Evolutionary conservation across 2,329 filamentous ascomycete species (phyloP).

Genomic region (Fusarium hainanense): DNA sequence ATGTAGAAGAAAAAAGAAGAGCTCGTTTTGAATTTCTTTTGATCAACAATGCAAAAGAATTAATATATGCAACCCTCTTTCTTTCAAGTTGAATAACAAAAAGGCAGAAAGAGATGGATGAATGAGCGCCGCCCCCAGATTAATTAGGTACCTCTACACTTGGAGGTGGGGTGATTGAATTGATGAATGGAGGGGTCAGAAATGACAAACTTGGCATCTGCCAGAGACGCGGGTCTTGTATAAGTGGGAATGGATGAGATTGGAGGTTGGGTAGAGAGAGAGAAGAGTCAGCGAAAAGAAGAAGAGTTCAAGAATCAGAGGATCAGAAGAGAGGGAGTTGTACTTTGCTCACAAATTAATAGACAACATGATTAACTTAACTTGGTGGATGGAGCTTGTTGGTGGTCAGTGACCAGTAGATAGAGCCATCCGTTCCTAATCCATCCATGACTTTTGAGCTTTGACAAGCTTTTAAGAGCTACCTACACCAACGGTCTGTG

Average conservation of each 20-base stretch:
- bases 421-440: conserved; percentile 16
- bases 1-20: not conserved
- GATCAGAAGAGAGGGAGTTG: not conserved
- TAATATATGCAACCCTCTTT: not conserved
- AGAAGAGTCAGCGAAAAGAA: not conserved
- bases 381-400: not conserved
- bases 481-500: conserved; percentile 1
- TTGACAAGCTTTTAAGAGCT: conserved; percentile 22
- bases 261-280: not conserved
- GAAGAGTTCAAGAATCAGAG: not conserved
- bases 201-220: conserved; percentile 27
- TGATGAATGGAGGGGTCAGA: conserved; percentile 32
- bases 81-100: not conserved
- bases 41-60: not conserved
- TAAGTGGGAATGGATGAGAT: conserved; percentile 4
- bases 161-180: conserved; percentile 27
- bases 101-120: not conserved
- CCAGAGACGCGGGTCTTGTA: conserved; percentile 25
- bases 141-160: conserved; percentile 2
- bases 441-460: conserved; percentile 23
- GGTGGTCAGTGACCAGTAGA: conserved; percentile 4
- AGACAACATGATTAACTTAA: not conserved
- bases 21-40: conserved; percentile 3
- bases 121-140: not conserved
- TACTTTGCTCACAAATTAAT: not conserved